phyloP scores from a whole-genome alignment of 108 stramenopile species.

The Fragilariopsis cylindrus region DNA sequence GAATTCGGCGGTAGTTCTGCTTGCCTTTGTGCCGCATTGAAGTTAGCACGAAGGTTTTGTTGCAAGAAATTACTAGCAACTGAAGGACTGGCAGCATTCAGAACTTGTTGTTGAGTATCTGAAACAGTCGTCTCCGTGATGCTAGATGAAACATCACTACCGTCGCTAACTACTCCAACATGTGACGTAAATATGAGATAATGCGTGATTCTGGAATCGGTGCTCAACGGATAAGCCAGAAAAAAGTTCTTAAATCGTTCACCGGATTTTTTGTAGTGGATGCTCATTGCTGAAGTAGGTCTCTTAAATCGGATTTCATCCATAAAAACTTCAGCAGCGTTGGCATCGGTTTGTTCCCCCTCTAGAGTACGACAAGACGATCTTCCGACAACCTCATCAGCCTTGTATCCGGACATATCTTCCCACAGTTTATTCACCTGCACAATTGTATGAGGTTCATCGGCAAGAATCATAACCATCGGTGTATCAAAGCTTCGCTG shows the following conservation, averaged over 20 bases:
- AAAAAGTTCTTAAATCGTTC: constrained; percentile 65
- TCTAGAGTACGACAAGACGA: constrained; percentile 69
- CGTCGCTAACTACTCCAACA: constrained; percentile 49
- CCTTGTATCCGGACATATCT: constrained; percentile 82
- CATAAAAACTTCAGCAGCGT: constrained; percentile 62
- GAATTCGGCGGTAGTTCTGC: neutral
- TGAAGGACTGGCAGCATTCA: neutral
- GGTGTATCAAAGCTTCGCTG: constrained; percentile 75
- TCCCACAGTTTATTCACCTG: constrained; percentile 90
- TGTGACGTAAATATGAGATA: constrained; percentile 68
- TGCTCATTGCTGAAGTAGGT: constrained; percentile 66
- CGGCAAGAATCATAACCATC: constrained; percentile 86
- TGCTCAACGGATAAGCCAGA: constrained; percentile 74
- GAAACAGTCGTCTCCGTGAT: neutral
- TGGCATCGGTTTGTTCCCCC: constrained; percentile 54
- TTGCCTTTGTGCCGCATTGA: constrained; percentile 17
- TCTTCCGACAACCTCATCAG: constrained; percentile 85
- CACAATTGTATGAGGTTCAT: constrained; percentile 85
- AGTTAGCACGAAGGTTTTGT: constrained; percentile 14
- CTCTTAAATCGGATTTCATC: constrained; percentile 76
- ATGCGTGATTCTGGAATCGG: constrained; percentile 83
- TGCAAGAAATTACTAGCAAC: neutral
- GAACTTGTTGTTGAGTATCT: constrained; percentile 5
- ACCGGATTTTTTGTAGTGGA: constrained; percentile 72
- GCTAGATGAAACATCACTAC: neutral